Evolutionary conservation across 768 basidiomycete species (phyloP), one percentile per base, ranked within the genome.

Genomic region (Fistulinella prunicolor): DNA sequence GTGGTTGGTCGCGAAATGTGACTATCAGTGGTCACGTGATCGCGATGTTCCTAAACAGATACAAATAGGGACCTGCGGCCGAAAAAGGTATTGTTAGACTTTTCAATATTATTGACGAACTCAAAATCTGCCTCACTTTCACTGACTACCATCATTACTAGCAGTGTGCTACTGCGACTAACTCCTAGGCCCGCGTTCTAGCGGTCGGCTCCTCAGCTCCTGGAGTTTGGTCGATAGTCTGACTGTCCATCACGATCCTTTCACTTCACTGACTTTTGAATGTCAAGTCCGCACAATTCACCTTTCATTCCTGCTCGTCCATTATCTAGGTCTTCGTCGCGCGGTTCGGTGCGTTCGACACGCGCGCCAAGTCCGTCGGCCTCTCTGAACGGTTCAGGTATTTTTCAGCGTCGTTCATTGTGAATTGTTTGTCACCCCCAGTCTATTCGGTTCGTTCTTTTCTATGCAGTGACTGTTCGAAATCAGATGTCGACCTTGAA

Each of bases 401-500:
- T 60, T 77, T 69, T 28, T 56, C 39, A 55, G 49, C 49, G 34
- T 38, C 47, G 46, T 41, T 56, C 54, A 54, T 51, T 54, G 47
- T 58, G 53, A 66, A 50, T 44, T 41, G 32, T 41, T 56, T 52
- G 51, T 62, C 48, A 55, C 38, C 55, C 56, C 51, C 53, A 50
- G 19, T 47, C 44, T 37, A 56, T 42, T 48, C 46, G 57, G 59
- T 66, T 62, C 63, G 53, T 58, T 60, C 50, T 50, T 35, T 59
- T 62, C 53, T 50, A 51, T 59, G 42, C 59, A 91, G 89, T 89
- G 61, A 78, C 82, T 53, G 74, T 89, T 44, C 81, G 89, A 47
- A 83, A 80, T 57, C 88, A 90, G 51, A 83, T 91, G 69, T 88
- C 86, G 56, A 83, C 82, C 34, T 70, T 91, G 60, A 89, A 85